Conservation (phyloP, 768 basidiomycete species). For the Naganishia friedmannii region DNA sequence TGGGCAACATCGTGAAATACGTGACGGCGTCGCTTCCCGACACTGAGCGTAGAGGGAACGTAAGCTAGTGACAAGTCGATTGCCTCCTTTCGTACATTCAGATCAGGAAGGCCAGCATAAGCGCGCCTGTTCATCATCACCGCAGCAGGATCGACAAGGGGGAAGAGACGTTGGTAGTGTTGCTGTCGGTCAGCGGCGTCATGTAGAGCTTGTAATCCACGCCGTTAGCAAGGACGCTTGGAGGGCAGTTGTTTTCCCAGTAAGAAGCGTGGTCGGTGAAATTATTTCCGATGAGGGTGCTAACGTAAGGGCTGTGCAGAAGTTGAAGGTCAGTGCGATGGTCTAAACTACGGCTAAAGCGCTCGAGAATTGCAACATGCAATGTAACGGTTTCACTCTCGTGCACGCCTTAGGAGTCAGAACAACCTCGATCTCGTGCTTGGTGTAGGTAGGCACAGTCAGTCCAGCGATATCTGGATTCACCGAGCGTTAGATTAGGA, state of each 20-base stretch:
- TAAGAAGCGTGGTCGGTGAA: conserved; percentile 61
- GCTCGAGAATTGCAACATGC: neutral
- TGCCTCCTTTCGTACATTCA: conserved; percentile 52
- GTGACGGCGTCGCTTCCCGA: conserved; percentile 59
- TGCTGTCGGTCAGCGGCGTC: conserved; percentile 11
- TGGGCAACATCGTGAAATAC: conserved; percentile 56
- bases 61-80: conserved; percentile 58
- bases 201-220: conserved; percentile 53
- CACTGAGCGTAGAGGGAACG: conserved; percentile 57
- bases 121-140: conserved; percentile 44
- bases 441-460: conserved; percentile 52
- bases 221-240: conserved; percentile 59
- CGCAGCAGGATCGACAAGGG: conserved; percentile 35
- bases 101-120: conserved; percentile 54
- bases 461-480: conserved; percentile 58
- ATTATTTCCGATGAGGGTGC: conserved; percentile 55
- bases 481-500: too few species aligned
- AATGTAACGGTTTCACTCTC: conserved; percentile 55
- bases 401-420: conserved; percentile 58
- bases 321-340: too few species aligned
- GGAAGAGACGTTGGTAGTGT: conserved; percentile 35
- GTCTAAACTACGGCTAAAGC: neutral
- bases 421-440: conserved; percentile 56
- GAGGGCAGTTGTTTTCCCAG: conserved; percentile 64
- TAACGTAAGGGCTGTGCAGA: conserved; percentile 56